Conservation (phyloP, 176 grass and related monocot genomes). For the Coix lacrymajobi region DNA sequence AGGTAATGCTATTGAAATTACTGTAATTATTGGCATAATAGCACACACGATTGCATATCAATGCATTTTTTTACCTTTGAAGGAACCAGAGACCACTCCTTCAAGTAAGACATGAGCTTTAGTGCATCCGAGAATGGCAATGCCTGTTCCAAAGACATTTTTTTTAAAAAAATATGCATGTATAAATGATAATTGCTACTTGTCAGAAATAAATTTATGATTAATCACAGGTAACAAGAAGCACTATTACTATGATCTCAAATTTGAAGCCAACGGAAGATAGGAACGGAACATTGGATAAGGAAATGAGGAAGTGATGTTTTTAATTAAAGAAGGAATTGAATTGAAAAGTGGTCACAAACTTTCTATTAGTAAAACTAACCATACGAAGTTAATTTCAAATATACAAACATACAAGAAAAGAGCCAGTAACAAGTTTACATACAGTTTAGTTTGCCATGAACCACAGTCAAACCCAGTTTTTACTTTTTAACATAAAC, state of each 20-base stretch:
- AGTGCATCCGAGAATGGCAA: slow-evolving; percentile 90
- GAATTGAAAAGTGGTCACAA: background rate
- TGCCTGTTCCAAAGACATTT: slow-evolving; percentile 38
- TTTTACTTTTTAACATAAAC: background rate
- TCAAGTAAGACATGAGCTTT: slow-evolving; percentile 93
- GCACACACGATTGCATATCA: background rate
- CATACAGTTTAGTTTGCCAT: background rate
- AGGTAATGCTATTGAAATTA: background rate
- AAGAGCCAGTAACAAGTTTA: background rate
- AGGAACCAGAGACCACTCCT: slow-evolving; percentile 74
- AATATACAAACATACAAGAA: background rate
- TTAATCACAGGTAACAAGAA: background rate
- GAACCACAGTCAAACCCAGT: background rate
- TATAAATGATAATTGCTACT: slow-evolving; percentile 11
- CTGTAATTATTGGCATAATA: background rate
- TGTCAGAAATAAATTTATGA: background rate
- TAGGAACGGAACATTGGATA: background rate
- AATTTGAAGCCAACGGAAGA: background rate
- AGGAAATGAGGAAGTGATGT: background rate
- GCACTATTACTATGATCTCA: background rate
- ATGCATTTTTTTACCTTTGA: slow-evolving; percentile 52
- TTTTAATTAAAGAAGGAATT: background rate
- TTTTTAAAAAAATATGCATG: background rate
- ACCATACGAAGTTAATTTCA: background rate
- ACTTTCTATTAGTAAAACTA: background rate